Evolutionary conservation across 2,329 filamentous ascomycete species (phyloP).

Genomic region (Trichoderma guizhouense): DNA sequence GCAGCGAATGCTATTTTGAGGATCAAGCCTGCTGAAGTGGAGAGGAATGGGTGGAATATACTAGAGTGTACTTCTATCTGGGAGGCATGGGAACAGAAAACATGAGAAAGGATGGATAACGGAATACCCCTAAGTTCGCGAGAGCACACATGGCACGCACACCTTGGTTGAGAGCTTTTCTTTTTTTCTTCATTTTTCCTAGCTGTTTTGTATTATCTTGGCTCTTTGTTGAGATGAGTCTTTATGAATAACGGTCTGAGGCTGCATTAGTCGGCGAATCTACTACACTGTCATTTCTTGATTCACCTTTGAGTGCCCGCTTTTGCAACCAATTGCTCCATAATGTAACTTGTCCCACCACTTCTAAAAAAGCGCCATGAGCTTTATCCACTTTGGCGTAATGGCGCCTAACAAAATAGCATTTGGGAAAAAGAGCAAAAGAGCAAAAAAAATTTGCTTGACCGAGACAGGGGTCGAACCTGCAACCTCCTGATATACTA

Average conservation of each 20-base stretch:
- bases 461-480: not conserved
- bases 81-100: not conserved
- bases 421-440: not conserved
- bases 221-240: not conserved
- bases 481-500: not conserved
- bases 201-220: not conserved
- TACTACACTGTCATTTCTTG: not conserved
- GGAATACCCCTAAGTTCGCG: constrained; percentile 11
- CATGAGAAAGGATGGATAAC: not conserved
- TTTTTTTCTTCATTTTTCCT: not conserved
- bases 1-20: not conserved
- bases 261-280: constrained; percentile 8
- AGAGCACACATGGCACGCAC: not conserved
- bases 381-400: not conserved
- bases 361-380: not conserved
- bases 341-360: not conserved
- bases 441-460: not conserved
- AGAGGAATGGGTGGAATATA: not conserved
- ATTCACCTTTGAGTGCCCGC: not conserved
- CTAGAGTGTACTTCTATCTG: not conserved
- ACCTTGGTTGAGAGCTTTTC: not conserved
- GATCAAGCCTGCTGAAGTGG: not conserved
- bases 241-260: constrained; percentile 10
- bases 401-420: not conserved
- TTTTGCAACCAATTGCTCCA: not conserved